Base-by-base conservation (phyloP, 441 rosid genomes). In the Daphne laureola region DNA sequence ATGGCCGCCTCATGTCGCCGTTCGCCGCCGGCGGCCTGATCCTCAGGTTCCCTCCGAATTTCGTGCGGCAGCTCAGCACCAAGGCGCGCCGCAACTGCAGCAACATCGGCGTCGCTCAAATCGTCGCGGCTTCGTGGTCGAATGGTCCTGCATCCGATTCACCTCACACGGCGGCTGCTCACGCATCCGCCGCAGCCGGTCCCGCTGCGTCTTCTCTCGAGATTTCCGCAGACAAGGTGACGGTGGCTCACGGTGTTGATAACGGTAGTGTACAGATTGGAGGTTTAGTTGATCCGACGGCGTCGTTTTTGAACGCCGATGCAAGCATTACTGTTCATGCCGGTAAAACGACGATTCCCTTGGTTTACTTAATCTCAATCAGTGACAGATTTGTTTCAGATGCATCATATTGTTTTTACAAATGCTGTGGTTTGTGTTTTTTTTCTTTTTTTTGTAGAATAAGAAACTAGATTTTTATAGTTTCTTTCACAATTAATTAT, bases 61-160 rank as follows among this genome's bases (percentile, higher is more conserved):
- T 87, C 63, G 95, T 85, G 17, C 97, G 95, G 63, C 97, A 93
- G 83, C 87, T 93, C 36, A 87, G 96, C 76, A 79, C 70, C 54
- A 89, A 89, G 86, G 90, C 96, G 45, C 86, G 96, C 48, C 77
- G 96, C 60, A 93, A 93, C 83, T 93, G 95, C 72, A 79, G 95
- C 89, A 87, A 93, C 76, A 93, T 89, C 76, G 96, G 97, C 41
- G 98, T 90, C 43, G 96, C 98, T 14, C 98, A 90, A 74, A 70
- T 93, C 59, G 97, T 85, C 38, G 96, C 97, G n/a, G 97, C 97
- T 53, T 79, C 87, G 72, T 93, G 97, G 98, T 71, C 98, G 6
- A 74, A 93, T 79, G 59, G 67, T 62, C 46, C 78, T 3, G 9
- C 71, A 61, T 52, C 89, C 25, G 64, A 55, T 26, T 48, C 57